Percentiles rank a stretch among this genome's conserved stretches.
Conservation (phyloP, 306 rosid species). For the Ormosia semicastrata region DNA sequence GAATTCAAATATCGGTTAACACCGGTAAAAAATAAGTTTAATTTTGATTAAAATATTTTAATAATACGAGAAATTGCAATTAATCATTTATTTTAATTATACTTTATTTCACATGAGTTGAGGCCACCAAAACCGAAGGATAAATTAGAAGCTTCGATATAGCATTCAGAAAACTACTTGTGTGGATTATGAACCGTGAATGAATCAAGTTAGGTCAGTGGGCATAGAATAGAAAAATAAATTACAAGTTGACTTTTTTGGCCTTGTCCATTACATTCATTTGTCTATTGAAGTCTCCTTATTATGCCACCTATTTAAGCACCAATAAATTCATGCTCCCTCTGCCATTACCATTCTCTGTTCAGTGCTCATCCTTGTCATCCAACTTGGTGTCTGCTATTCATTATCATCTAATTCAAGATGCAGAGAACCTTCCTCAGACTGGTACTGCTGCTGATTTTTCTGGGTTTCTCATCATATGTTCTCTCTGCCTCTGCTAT, state of each 20-base stretch:
- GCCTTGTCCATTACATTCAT: not conserved
- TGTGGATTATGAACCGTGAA: constrained; percentile 18
- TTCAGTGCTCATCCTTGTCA: constrained; percentile 19
- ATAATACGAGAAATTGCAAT: too few relatives aligned
- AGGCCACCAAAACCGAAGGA: too few relatives aligned
- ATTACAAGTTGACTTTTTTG: constrained; percentile 40
- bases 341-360: not conserved
- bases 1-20: not conserved
- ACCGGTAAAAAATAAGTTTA: too few relatives aligned
- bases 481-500: constrained; percentile 29
- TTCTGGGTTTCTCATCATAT: constrained; percentile 19
- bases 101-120: too few relatives aligned
- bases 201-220: constrained; percentile 30
- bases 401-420: constrained; percentile 8
- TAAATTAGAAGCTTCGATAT: too few relatives aligned
- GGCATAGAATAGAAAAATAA: constrained; percentile 15
- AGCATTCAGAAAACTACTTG: not conserved
- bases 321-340: not conserved
- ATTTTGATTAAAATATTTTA: too few relatives aligned
- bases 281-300: not conserved
- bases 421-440: constrained; percentile 28
- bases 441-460: not conserved
- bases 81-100: too few relatives aligned
- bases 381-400: not conserved
- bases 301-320: constrained; percentile 33